phyloP scores from a whole-genome alignment of 148 eudicot genomes.

The Camellia lanceoleosa region DNA sequence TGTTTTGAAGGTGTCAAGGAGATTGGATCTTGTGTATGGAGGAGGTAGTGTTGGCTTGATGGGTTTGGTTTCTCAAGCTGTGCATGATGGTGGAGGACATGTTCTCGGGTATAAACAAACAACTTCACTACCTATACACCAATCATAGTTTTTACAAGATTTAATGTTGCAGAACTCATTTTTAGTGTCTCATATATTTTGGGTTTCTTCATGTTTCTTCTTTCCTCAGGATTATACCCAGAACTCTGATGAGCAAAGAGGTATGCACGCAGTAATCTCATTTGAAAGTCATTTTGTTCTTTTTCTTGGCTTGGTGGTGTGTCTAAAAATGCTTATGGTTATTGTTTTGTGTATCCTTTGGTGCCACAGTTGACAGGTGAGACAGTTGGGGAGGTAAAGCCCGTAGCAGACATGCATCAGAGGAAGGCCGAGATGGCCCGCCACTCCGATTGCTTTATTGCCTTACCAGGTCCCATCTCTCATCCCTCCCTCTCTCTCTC shows the following conservation, averaged over 20 bases:
- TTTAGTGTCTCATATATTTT: not conserved
- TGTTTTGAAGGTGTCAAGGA: slow-evolving; percentile 42
- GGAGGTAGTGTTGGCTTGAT: slow-evolving; percentile 76
- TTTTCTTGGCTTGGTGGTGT: not conserved
- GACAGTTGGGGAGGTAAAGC: slow-evolving; percentile 57
- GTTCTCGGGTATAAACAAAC: slow-evolving; percentile 50
- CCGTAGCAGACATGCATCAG: slow-evolving; percentile 67
- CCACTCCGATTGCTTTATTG: slow-evolving; percentile 71
- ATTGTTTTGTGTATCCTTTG: not conserved
- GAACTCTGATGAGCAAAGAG: slow-evolving; percentile 50
- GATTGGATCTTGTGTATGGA: slow-evolving; percentile 66
- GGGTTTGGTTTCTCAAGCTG: slow-evolving; percentile 70
- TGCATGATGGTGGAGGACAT: slow-evolving; percentile 64
- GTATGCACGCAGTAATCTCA: slow-evolving; percentile 16
- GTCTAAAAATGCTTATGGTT: not conserved
- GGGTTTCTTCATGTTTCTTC: not conserved
- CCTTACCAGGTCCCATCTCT: slow-evolving; percentile 60
- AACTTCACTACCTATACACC: not conserved
- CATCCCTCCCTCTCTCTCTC: not conserved
- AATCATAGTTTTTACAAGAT: not conserved
- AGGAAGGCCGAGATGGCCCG: slow-evolving; percentile 77
- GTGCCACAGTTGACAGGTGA: slow-evolving; percentile 52
- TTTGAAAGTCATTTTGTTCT: not conserved
- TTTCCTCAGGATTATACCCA: slow-evolving; percentile 41
- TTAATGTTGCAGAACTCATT: not conserved